Evolutionary conservation across 768 basidiomycete genomes (phyloP).

Genomic region (Hypholoma fasciculare): DNA sequence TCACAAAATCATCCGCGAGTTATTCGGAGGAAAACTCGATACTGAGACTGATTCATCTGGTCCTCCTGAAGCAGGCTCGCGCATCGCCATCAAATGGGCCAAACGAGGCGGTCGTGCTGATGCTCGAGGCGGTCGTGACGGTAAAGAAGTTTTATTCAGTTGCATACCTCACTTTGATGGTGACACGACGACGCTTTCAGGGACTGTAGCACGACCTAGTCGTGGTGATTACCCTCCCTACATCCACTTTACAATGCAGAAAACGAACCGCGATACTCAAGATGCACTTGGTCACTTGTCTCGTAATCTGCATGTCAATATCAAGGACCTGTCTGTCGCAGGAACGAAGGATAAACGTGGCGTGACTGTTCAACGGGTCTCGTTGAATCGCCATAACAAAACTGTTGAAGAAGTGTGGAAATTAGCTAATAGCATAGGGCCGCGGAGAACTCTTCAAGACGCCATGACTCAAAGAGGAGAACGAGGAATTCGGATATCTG

Average conservation of each 20-base stretch:
- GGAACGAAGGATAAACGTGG: conserved; percentile 99
- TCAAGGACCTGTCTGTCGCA: conserved; percentile 85
- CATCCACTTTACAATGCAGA: conserved; percentile 95
- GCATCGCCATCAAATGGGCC: conserved; percentile 81
- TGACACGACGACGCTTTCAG: background rate
- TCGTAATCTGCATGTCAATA: conserved; percentile 70
- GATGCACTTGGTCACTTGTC: conserved; percentile 85
- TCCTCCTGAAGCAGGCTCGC: conserved; percentile 64
- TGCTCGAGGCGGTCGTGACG: conserved; percentile 43
- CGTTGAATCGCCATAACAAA: conserved; percentile 72
- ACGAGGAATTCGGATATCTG: conserved; percentile 84
- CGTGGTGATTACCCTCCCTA: conserved; percentile 79
- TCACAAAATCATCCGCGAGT: conserved; percentile 76
- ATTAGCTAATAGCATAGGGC: conserved; percentile 66
- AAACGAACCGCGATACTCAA: conserved; percentile 97
- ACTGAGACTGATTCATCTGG: conserved; percentile 69
- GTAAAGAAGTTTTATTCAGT: conserved; percentile 27
- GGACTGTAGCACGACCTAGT: conserved; percentile 39
- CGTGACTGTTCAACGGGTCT: conserved; percentile 92
- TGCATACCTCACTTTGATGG: background rate
- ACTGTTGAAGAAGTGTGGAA: conserved; percentile 87
- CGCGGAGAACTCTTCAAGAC: conserved; percentile 55
- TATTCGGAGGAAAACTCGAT: conserved; percentile 84
- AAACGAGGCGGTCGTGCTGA: conserved; percentile 50
- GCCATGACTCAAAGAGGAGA: conserved; percentile 78